Percentiles rank a stretch among this genome's conserved stretches.
Conservation (phyloP, 441 rosid species). For the Isatis lusitanica region DNA sequence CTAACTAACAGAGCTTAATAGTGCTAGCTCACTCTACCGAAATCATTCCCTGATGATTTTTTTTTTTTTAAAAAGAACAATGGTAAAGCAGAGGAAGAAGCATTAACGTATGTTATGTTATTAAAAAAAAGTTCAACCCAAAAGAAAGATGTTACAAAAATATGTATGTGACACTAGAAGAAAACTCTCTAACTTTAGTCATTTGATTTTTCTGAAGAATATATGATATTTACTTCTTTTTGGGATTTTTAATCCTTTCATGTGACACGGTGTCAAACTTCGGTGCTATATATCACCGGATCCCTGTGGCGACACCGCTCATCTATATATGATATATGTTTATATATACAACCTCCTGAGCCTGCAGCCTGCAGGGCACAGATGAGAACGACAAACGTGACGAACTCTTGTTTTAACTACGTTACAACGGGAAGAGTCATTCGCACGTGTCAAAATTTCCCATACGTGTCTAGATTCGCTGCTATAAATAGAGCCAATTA, state of each 20-base stretch:
- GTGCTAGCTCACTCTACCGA: no score
- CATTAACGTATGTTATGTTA: no score
- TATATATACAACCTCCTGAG: not conserved
- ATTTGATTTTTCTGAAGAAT: no score
- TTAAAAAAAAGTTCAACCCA: no score
- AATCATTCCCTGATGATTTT: no score
- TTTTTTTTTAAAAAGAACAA: no score
- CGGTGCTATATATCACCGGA: not conserved
- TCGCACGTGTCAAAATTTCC: conserved; percentile 1
- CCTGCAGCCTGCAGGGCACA: not conserved
- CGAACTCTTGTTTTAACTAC: not conserved
- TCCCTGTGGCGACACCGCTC: not conserved
- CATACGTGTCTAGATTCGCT: conserved; percentile 16
- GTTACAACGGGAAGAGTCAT: not conserved
- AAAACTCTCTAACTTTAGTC: no score
- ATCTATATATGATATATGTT: not conserved
- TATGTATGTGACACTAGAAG: no score
- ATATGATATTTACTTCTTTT: not conserved
- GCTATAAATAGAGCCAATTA: conserved; percentile 6
- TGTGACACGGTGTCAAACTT: not conserved
- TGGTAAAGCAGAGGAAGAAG: no score
- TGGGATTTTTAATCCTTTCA: not conserved
- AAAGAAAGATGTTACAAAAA: no score
- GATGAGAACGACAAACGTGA: conserved; percentile 1
- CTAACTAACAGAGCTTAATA: no score